phyloP scores from a whole-genome alignment of 2,329 filamentous ascomycete genomes.

The Exserohilum turcica region DNA sequence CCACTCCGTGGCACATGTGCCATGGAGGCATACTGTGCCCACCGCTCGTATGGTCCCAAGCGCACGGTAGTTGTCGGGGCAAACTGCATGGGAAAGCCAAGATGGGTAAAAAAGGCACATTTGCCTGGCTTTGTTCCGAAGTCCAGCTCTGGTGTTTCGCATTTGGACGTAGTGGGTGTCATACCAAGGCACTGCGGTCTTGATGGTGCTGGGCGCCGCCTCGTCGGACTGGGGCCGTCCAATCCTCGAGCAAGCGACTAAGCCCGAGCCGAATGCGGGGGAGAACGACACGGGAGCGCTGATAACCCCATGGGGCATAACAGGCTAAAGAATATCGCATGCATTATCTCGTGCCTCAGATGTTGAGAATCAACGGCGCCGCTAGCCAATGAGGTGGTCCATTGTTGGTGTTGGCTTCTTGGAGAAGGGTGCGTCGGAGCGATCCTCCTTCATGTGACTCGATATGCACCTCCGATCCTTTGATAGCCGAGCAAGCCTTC shows the following conservation, averaged over 20 bases:
- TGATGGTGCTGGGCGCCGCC: not conserved
- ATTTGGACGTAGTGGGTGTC: not conserved
- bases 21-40: not conserved
- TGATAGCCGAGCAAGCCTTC: constrained; percentile 3
- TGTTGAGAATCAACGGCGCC: not conserved
- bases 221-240: not conserved
- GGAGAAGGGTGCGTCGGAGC: not conserved
- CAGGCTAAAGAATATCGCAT: constrained; percentile 9
- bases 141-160: constrained; percentile 2
- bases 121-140: constrained; percentile 12
- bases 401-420: not conserved
- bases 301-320: constrained; percentile 9
- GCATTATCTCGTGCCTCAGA: not conserved
- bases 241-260: not conserved
- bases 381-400: not conserved
- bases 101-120: constrained; percentile 14
- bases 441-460: not conserved
- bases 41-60: not conserved
- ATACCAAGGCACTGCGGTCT: constrained; percentile 5
- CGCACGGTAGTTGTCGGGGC: not conserved
- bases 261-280: constrained; percentile 8
- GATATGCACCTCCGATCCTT: not conserved
- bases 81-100: constrained; percentile 8
- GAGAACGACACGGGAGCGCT: not conserved
- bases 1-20: not conserved